A percentile compares a stretch with the other conserved stretches of the same genome.
Evolutionary conservation across 2,329 filamentous ascomycete genomes (phyloP).

Genomic region (Nemania bipapillata): DNA sequence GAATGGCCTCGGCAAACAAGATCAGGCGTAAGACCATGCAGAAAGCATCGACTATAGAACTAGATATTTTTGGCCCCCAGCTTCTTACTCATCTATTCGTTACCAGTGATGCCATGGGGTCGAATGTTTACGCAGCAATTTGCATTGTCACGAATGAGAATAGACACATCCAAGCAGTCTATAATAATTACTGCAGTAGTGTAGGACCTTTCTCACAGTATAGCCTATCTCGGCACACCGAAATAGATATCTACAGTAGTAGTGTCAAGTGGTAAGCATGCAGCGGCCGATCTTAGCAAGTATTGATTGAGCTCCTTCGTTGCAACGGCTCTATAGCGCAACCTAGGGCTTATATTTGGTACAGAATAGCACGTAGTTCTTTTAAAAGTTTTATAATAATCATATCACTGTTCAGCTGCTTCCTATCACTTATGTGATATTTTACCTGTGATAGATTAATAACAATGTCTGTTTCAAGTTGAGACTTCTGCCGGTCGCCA

Average conservation of each 20-base stretch:
- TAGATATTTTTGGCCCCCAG: not conserved
- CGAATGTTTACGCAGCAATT: not conserved
- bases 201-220: too few relatives aligned
- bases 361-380: not conserved
- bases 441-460: not conserved
- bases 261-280: not conserved
- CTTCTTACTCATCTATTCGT: not conserved
- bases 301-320: too few relatives aligned
- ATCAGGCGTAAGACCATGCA: not conserved
- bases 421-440: not conserved
- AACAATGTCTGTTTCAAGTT: constrained; percentile 27
- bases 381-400: not conserved
- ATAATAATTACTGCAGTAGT: too few relatives aligned
- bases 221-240: too few relatives aligned
- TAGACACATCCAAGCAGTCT: constrained; percentile 10
- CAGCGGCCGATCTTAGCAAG: too few relatives aligned
- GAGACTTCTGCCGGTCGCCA: constrained; percentile 17
- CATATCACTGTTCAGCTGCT: too few relatives aligned
- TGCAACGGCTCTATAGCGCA: too few relatives aligned
- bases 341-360: too few relatives aligned
- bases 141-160: constrained; percentile 8
- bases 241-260: not conserved
- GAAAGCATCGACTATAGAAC: not conserved
- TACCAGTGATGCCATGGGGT: not conserved
- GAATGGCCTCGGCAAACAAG: not conserved